Conservation (phyloP, 768 basidiomycete genomes). For the Naganishia antarctica region DNA sequence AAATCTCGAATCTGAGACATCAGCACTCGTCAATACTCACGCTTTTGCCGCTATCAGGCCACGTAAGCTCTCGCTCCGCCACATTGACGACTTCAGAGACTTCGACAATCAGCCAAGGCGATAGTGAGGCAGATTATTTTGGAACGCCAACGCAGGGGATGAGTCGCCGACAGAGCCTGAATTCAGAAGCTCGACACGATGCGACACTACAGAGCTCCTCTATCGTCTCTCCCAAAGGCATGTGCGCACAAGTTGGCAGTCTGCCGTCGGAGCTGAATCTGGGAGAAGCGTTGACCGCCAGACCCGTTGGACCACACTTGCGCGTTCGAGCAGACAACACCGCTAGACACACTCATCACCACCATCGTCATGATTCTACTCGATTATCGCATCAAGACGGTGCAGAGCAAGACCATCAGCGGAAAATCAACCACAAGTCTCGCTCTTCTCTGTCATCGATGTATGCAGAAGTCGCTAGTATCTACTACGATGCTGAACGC, state of each 20-base stretch:
- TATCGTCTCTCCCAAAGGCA: background rate
- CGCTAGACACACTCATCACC: background rate
- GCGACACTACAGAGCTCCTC: background rate
- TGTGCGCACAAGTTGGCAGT: background rate
- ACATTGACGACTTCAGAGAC: constrained; percentile 7
- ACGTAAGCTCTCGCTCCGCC: background rate
- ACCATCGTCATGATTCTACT: background rate
- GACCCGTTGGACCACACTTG: background rate
- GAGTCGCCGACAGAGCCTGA: constrained; percentile 1
- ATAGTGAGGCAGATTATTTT: constrained; percentile 5
- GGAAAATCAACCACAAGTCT: constrained; percentile 2
- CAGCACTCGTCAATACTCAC: constrained; percentile 28
- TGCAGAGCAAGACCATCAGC: constrained; percentile 1
- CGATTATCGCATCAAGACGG: background rate
- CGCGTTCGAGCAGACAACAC: background rate
- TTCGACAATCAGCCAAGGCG: constrained; percentile 10
- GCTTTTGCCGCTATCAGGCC: constrained; percentile 7
- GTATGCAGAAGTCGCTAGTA: constrained; percentile 25
- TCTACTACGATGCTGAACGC: constrained; percentile 29
- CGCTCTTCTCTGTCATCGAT: constrained; percentile 24
- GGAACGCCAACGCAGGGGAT: constrained; percentile 9
- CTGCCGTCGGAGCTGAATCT: background rate
- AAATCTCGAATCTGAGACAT: constrained; percentile 21
- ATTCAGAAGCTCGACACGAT: background rate
- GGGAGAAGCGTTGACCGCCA: background rate